A percentile compares a stretch with the other conserved stretches of the same genome.
phyloP scores from a whole-genome alignment of 352 stramenopile species.

The Pythium periplocum region DNA sequence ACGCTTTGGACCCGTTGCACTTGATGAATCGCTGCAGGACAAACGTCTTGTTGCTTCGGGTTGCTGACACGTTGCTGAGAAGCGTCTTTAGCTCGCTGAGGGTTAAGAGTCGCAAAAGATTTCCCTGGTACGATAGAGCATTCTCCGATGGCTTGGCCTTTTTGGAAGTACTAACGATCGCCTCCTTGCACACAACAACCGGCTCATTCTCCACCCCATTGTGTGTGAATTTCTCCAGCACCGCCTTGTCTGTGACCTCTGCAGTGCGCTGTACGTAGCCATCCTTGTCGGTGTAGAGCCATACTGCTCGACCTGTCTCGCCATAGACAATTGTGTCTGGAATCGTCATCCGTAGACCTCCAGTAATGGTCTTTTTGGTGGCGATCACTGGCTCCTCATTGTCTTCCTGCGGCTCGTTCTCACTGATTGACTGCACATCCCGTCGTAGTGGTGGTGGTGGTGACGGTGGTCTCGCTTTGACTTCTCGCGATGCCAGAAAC shows the following conservation, averaged over 20 bases:
- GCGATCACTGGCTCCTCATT: slow-evolving; percentile 19
- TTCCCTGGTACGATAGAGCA: slow-evolving; percentile 39
- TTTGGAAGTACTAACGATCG: slow-evolving; percentile 23
- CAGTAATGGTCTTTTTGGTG: slow-evolving; percentile 25
- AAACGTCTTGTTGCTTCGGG: slow-evolving; percentile 50
- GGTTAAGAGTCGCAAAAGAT: slow-evolving; percentile 59
- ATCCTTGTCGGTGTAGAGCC: slow-evolving; percentile 66
- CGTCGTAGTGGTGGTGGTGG: no score
- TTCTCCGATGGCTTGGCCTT: slow-evolving; percentile 5
- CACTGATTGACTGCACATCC: no score
- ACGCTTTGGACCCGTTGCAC: slow-evolving; percentile 69
- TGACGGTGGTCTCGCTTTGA: no score
- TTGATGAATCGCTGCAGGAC: slow-evolving; percentile 67
- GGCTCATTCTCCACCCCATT: slow-evolving; percentile 29
- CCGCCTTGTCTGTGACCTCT: slow-evolving; percentile 65
- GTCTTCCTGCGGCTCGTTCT: no score
- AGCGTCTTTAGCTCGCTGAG: slow-evolving; percentile 61
- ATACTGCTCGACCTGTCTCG: slow-evolving; percentile 60
- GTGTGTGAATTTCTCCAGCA: slow-evolving; percentile 51
- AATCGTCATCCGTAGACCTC: slow-evolving; percentile 54
- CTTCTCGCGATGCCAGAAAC: slow-evolving; percentile 16
- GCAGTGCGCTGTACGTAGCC: slow-evolving; percentile 57
- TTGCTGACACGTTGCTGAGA: slow-evolving; percentile 53
- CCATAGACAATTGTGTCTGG: slow-evolving; percentile 81
- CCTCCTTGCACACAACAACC: slow-evolving; percentile 71